Evolutionary conservation across 2,329 filamentous ascomycete species (phyloP).

Genomic region (Truncatella angustata): DNA sequence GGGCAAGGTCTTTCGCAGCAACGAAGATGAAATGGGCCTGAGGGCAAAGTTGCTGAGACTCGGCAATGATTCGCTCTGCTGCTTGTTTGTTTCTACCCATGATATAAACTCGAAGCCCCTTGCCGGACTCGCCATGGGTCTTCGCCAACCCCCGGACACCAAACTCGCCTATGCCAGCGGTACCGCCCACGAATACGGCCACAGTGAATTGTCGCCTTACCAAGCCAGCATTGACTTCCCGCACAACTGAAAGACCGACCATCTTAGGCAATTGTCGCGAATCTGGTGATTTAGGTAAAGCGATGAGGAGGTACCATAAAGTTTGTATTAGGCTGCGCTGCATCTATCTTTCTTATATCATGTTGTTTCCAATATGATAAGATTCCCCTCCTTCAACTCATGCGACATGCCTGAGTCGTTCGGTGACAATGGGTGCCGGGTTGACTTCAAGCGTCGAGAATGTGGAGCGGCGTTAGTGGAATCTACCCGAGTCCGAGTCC

Average conservation of each 20-base stretch:
- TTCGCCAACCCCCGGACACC: neutral
- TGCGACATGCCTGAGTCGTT: too few relatives aligned
- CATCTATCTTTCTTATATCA: too few relatives aligned
- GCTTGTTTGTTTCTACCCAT: constrained; percentile 23
- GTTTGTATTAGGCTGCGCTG: too few relatives aligned
- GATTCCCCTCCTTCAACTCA: too few relatives aligned
- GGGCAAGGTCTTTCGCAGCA: constrained; percentile 26
- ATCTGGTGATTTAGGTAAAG: too few relatives aligned
- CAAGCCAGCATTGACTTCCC: neutral
- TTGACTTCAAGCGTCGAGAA: too few relatives aligned
- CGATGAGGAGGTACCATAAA: too few relatives aligned
- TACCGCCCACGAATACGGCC: constrained; percentile 7
- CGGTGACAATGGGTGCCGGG: too few relatives aligned
- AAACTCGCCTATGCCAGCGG: constrained; percentile 9
- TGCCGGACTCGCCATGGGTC: neutral
- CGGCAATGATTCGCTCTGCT: constrained; percentile 24
- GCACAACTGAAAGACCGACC: neutral
- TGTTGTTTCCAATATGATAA: too few relatives aligned
- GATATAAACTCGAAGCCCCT: constrained; percentile 13
- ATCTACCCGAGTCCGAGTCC: too few relatives aligned
- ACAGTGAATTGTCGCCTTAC: constrained; percentile 1
- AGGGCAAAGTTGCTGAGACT: constrained; percentile 25
- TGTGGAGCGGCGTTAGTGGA: too few relatives aligned
- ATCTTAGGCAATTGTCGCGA: neutral
- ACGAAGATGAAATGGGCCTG: constrained; percentile 32